Evolutionary conservation across 805 yeast species (phyloP), one percentile per base, ranked within the genome.

Genomic region (Saccharomycopsis babjevae): DNA sequence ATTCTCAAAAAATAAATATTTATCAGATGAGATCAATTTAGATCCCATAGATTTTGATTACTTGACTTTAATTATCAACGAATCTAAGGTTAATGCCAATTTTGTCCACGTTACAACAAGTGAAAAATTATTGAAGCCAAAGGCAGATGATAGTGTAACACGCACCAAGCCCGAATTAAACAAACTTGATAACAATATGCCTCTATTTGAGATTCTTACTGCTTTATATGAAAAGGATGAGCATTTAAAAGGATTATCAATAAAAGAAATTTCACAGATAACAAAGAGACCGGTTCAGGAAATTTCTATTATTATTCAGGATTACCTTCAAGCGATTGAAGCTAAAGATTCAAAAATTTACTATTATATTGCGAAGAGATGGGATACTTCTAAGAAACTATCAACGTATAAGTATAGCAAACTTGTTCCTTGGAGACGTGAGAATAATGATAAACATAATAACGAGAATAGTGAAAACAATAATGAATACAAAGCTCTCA

Each of bases 1-100:
- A 32, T n/a, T 22, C 4, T 16, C 32, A 30, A 39, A 39, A 28
- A 39, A 56, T 32, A 39, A 50, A n/a, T 18, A 50, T 30, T 22
- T 60, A 20, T 20, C 59, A 11, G 18, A 50, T 15, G 65, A 63
- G 34, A 63, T 63, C 22, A 59, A 59, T 40, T 42, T 63, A 3
- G 61, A 63, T 18, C 65, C 65, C 5, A 39, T 63, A 15, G 65
- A 63, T 56, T 63, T 56, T 56, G 63, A 60, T 22, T 63, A 63
- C 30, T 40, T 63, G 18, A 56, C 59, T 13, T 25, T 57, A 8
- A 52, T 63, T 11, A 40, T 46, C 13, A 46, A 43, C 13, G 25
- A 20, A 8, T 54, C 56, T 20, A 54, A 20, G n/a, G 58, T 61
- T 20, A 38, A 42, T 11, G 32, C 32, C 22, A 36, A 59, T 25